Evolutionary conservation across 2,329 filamentous ascomycete genomes (phyloP), one percentile per base, ranked within the genome.

Genomic region (Neospermospora avenae): DNA sequence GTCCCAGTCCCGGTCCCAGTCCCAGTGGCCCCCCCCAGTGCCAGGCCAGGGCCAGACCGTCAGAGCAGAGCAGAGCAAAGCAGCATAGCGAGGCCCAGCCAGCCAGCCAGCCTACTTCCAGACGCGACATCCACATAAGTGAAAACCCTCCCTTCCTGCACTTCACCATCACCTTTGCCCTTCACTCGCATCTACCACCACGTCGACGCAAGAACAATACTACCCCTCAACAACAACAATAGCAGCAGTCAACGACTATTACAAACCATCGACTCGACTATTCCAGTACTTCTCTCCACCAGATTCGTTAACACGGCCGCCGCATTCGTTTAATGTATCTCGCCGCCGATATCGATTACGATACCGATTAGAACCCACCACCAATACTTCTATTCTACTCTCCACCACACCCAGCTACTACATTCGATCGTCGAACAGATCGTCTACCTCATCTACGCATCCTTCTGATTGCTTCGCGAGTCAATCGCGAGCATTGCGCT

Each of bases 401-500:
- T 51, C 46, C n/a, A 51, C 28, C 46, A 31, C 52, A 16, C 13
- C 20, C 28, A 48, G 34, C 37, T 35, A 16, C 37, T 25, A 35
- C 59, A 34, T 13, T 58, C 45, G 44, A 51, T 31, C 55, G 7
- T 34, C 28, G 35, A 35, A 55, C 24, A 55, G 49, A 35, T 53
- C 49, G 34, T 25, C 37, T 53, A 53, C 35, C 37, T 37, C 49
- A 25, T 28, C 34, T 37, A 39, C 34, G 10, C 35, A 39, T 53
- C 51, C 41, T 39, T 20, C 34, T 11, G 11, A 49, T 51, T 41
- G 63, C 65, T 63, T 66, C 61, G 69, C 70, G 69, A 70, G 62
- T 62, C 58, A 62, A 53, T 70, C 69, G 70, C 70, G 70, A 69
- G 65, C 68, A 64, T 49, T 14, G 41, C 57, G 51, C 53, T 61